Evolutionary conservation across 768 basidiomycete species (phyloP).

Genomic region (Mycena vulgaris): DNA sequence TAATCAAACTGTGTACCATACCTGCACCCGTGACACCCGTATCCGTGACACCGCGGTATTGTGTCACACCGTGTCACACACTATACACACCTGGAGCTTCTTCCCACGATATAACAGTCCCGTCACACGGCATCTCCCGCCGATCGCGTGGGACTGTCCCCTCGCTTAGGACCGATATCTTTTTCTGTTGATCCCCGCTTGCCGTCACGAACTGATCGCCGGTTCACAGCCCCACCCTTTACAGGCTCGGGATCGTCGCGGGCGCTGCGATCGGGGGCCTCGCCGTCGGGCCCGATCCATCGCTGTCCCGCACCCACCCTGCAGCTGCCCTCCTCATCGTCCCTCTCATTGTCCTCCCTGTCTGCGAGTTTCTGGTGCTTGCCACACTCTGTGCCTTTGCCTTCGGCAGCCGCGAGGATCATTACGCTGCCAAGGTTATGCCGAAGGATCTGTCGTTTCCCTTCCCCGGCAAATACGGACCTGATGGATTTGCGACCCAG

Average conservation of each 20-base stretch:
- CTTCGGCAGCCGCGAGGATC: not conserved
- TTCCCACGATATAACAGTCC: constrained; percentile 4
- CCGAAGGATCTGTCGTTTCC: constrained; percentile 16
- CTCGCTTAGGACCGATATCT: not conserved
- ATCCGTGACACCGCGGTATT: no score
- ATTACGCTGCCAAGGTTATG: not conserved
- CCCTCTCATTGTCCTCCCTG: not conserved
- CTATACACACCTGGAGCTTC: no score
- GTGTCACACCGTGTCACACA: no score
- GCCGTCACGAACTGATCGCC: not conserved
- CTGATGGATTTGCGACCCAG: constrained; percentile 17
- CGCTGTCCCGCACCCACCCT: not conserved
- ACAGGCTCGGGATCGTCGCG: not conserved
- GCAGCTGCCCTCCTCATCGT: not conserved
- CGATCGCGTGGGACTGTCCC: not conserved
- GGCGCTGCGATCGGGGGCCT: not conserved
- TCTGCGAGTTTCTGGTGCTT: not conserved
- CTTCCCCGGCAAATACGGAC: constrained; percentile 17
- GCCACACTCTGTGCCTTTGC: constrained; percentile 1
- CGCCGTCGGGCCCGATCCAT: not conserved
- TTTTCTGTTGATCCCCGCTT: not conserved
- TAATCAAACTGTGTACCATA: no score
- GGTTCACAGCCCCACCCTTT: not conserved
- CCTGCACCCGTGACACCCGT: no score
- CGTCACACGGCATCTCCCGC: no score